Conservation (phyloP, 345 rosid species). For the Sisymbrium altissimum region DNA sequence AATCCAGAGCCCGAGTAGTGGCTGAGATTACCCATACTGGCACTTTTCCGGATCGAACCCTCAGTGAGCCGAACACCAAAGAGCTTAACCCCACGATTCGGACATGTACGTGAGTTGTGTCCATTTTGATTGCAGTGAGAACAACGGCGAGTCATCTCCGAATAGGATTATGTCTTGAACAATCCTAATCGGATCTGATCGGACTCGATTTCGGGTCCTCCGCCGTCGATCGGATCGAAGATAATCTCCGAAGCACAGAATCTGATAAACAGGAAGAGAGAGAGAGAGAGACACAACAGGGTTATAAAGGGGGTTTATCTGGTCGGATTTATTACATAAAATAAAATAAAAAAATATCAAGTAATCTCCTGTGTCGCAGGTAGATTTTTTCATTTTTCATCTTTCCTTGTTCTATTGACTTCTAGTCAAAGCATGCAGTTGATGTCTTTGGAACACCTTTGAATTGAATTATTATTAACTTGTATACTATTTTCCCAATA, state of each 20-base stretch:
- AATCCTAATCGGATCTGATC: conserved; percentile 10
- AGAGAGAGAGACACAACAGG: not conserved
- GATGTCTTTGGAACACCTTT: not conserved
- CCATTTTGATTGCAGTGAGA: conserved; percentile 96
- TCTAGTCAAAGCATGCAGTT: conserved; percentile 4
- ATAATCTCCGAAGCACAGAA: conserved; percentile 7
- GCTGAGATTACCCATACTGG: conserved; percentile 81
- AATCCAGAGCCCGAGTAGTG: conserved; percentile 51
- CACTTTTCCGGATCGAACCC: conserved; percentile 82
- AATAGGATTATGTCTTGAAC: not conserved
- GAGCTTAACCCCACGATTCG: conserved; percentile 82
- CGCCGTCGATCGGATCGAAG: conserved; percentile 17
- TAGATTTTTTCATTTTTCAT: not conserved
- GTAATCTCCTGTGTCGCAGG: not conserved
- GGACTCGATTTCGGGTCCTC: not conserved
- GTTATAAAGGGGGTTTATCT: conserved; percentile 4
- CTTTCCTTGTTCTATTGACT: not conserved
- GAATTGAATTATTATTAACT: not conserved
- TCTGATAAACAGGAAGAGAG: not conserved
- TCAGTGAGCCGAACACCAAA: conserved; percentile 91
- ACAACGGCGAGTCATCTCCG: conserved; percentile 76
- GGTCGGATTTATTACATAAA: conserved; percentile 16
- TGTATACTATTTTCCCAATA: not conserved
- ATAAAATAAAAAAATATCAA: not conserved
- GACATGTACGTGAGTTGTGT: conserved; percentile 93